phyloP scores from a whole-genome alignment of 176 grass and related monocot genomes.

The Aegilops tauschii region DNA sequence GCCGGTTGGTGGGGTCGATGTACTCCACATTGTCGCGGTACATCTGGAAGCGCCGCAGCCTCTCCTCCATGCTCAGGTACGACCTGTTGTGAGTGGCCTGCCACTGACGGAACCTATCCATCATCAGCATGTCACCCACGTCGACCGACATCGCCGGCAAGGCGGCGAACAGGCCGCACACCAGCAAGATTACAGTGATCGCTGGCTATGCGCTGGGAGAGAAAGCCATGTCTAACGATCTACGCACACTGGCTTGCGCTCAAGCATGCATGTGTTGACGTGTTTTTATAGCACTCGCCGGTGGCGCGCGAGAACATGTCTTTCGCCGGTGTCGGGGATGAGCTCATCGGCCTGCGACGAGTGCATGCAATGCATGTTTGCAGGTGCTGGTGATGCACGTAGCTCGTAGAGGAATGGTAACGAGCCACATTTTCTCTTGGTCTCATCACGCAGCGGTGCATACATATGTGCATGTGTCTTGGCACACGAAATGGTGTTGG shows the following conservation, averaged over 20 bases:
- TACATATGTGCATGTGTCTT: background rate
- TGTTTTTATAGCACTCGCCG: background rate
- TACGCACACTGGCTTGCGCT: background rate
- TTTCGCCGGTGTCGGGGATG: background rate
- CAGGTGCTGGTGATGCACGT: background rate
- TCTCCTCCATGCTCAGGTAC: conserved; percentile 30
- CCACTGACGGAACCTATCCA: conserved; percentile 37
- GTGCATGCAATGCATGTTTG: background rate
- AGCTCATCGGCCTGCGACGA: background rate
- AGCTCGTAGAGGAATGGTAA: conserved; percentile 5
- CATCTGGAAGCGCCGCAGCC: conserved; percentile 37
- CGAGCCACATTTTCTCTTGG: conserved; percentile 3
- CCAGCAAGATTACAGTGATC: background rate
- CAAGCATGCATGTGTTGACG: background rate
- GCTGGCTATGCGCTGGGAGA: background rate
- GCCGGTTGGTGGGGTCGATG: conserved; percentile 39
- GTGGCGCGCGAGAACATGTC: background rate
- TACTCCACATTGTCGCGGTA: conserved; percentile 35
- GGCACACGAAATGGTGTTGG: background rate
- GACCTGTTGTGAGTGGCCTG: conserved; percentile 6
- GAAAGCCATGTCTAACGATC: background rate
- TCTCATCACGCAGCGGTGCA: background rate
- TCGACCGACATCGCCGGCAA: background rate
- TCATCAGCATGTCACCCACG: conserved; percentile 21
- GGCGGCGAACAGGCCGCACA: background rate